phyloP scores from a whole-genome alignment of 23 red algal genomes.

The Gracilaria domingensis region DNA sequence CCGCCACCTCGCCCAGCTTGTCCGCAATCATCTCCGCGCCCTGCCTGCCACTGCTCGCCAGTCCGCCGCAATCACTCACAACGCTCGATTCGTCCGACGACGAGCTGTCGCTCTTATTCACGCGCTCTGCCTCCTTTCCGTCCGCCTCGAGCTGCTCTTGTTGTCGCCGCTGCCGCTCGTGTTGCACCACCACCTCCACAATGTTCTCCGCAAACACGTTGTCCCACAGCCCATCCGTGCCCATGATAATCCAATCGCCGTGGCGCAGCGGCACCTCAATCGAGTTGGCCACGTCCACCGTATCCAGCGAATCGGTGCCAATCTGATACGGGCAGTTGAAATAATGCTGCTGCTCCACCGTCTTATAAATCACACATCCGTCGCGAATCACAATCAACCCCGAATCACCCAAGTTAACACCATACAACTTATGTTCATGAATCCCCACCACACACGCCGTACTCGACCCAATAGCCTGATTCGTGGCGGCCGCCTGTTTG shows the following conservation, averaged over 20 bases:
- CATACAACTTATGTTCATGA: constrained; percentile 42
- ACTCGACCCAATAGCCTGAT: constrained; percentile 57
- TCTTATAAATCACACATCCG: constrained; percentile 65
- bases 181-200: constrained; percentile 40
- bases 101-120: not conserved
- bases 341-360: constrained; percentile 86
- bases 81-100: constrained; percentile 7
- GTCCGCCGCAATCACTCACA: constrained; percentile 18
- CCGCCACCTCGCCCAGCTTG: constrained; percentile 52
- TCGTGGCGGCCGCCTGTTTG: constrained; percentile 35
- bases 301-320: constrained; percentile 57
- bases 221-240: constrained; percentile 74
- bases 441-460: constrained; percentile 80
- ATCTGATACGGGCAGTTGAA: constrained; percentile 96
- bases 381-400: constrained; percentile 80
- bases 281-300: constrained; percentile 17
- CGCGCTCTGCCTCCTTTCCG: not conserved
- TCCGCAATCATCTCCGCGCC: constrained; percentile 42
- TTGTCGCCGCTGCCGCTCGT: not conserved
- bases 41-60: not conserved
- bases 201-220: constrained; percentile 63
- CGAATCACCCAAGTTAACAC: constrained; percentile 85
- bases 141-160: not conserved
- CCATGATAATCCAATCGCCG: constrained; percentile 63
- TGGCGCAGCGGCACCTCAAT: constrained; percentile 52